Conservation (phyloP, 2,329 filamentous ascomycete species). For the Penicillium sp. region DNA sequence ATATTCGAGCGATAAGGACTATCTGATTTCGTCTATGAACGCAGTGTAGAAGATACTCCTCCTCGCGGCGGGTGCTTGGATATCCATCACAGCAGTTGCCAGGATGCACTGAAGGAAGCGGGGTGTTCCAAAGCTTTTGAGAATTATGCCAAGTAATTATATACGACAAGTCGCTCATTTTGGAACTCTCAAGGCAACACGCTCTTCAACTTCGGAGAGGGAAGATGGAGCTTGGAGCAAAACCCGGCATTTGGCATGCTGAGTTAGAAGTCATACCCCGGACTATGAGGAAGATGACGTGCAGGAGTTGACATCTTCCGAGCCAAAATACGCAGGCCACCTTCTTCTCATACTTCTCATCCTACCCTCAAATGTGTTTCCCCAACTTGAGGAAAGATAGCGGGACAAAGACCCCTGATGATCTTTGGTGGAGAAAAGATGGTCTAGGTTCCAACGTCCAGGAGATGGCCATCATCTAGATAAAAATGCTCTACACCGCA, state of each 20-base stretch:
- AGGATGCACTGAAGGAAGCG: too few species aligned
- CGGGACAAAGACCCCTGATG: not conserved
- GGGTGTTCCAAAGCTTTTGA: too few species aligned
- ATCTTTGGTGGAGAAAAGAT: not conserved
- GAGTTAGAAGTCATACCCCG: not conserved
- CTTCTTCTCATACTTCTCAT: not conserved
- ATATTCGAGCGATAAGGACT: too few species aligned
- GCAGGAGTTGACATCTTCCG: not conserved
- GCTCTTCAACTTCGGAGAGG: too few species aligned
- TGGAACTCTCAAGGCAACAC: too few species aligned
- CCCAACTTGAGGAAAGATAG: not conserved
- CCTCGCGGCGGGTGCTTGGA: too few species aligned
- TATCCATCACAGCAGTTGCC: too few species aligned
- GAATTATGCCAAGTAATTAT: too few species aligned
- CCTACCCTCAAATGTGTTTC: not conserved
- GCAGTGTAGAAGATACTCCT: too few species aligned
- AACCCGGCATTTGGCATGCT: not conserved
- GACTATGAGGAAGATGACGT: not conserved
- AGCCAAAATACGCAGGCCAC: not conserved
- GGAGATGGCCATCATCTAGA: not conserved
- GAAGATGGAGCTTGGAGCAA: not conserved
- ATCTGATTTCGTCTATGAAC: too few species aligned
- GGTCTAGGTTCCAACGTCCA: not conserved
- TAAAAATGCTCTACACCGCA: not conserved
- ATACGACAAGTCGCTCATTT: too few species aligned